A percentile compares a stretch with the other conserved stretches of the same genome.
Conservation (phyloP, 345 rosid genomes). For the Acer campestre region DNA sequence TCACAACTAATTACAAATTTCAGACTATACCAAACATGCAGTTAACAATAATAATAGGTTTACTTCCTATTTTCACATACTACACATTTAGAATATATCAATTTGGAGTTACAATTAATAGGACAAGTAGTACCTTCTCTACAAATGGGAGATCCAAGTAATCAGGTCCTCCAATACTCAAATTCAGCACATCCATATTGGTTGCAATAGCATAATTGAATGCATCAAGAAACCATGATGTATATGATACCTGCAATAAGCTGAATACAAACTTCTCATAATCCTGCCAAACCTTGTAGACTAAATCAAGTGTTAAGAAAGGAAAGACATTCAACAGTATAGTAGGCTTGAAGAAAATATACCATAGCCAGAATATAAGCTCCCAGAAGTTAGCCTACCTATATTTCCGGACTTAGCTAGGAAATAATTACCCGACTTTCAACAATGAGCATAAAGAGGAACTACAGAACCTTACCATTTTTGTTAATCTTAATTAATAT, state of each 20-base stretch:
- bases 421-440: constrained; percentile 2
- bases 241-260: constrained; percentile 98
- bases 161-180: constrained; percentile 99
- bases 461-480: constrained; percentile 1
- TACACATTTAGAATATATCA: neutral
- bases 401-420: constrained; percentile 1
- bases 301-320: constrained; percentile 9
- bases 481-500: neutral
- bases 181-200: constrained; percentile 89
- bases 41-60: neutral
- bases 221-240: constrained; percentile 99
- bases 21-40: neutral
- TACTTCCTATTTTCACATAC: constrained; percentile 7
- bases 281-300: constrained; percentile 40
- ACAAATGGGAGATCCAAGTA: constrained; percentile 97
- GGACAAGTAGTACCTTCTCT: constrained; percentile 69
- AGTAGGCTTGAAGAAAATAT: constrained; percentile 1
- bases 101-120: constrained; percentile 8
- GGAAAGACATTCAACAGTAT: neutral
- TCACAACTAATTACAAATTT: too few species aligned
- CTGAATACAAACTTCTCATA: constrained; percentile 86
- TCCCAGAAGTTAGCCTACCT: neutral
- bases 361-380: neutral
- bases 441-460: neutral
- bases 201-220: constrained; percentile 96